phyloP scores from a whole-genome alignment of 495 filamentous ascomycete genomes.

The Xylaria palmicola region DNA sequence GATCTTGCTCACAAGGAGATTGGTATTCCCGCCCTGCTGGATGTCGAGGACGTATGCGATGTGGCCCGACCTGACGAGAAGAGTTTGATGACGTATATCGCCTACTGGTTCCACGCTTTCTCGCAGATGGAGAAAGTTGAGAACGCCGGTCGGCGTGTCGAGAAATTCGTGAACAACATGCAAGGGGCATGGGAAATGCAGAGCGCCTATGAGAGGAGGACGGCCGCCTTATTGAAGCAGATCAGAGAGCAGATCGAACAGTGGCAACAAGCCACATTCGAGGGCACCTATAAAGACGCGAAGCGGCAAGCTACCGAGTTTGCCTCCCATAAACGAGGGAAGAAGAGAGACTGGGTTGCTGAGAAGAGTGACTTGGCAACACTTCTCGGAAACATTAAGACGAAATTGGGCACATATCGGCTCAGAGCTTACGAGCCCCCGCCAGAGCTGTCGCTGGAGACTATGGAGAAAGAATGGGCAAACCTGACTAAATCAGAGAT shows the following conservation, averaged over 20 bases:
- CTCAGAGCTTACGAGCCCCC: constrained; percentile 90
- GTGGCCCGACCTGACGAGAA: constrained; percentile 94
- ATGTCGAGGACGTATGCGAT: constrained; percentile 98
- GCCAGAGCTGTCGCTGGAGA: constrained; percentile 70
- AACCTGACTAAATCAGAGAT: constrained; percentile 77
- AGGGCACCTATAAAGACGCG: constrained; percentile 89
- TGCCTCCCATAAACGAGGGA: constrained; percentile 77
- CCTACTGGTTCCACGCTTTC: constrained; percentile 99
- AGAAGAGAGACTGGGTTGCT: constrained; percentile 92
- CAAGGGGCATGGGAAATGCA: constrained; percentile 99
- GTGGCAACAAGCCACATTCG: constrained; percentile 79
- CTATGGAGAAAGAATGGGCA: constrained; percentile 79
- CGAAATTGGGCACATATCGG: constrained; percentile 92
- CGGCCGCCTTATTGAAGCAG: constrained; percentile 71
- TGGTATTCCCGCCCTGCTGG: constrained; percentile 90
- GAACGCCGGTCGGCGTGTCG: constrained; percentile 91
- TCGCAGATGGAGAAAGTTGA: constrained; percentile 97
- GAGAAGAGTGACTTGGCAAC: constrained; percentile 95
- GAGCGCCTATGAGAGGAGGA: constrained; percentile 85
- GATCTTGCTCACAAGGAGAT: constrained; percentile 95
- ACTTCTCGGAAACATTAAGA: constrained; percentile 97
- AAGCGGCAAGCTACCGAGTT: constrained; percentile 84
- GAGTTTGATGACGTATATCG: constrained; percentile 98
- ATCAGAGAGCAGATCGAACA: constrained; percentile 68
- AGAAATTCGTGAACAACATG: constrained; percentile 99